Base-by-base conservation (phyloP, 805 yeast species). In the Lachancea fermentati region DNA sequence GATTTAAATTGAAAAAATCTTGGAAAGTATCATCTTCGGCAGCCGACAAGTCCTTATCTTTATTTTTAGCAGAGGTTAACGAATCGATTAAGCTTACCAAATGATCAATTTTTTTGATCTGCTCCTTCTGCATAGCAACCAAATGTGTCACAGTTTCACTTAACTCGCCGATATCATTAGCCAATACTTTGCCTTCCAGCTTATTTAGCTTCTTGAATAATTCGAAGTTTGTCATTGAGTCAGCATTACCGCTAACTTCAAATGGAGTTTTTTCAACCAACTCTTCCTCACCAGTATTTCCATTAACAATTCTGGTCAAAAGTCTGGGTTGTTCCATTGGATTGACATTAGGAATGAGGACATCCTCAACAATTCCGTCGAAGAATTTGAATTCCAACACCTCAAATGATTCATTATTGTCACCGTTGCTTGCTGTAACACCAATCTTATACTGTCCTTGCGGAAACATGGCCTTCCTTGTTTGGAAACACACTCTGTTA, bases 401-500 rank as follows among this genome's bases (percentile, higher is more conserved):
- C 60, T 85, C 94, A 60, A 77, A 81, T 19, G 72, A 71, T 54
- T 83, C 91, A 1, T 53, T 54, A 30, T 63, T 57, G 11, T 60
- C 54, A 4, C 64, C 69, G 22, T 75, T 63, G 14, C 53, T 52
- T 1, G 81, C 84, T 25, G 80, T 65, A 4, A 75, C 62, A 43
- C 87, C 87, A 34, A 82, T 43, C 35, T 62, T 68, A 44, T 73
- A 67, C 25, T 63, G 49, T 1, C 55, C 47, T 4, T 57, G 45
- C 24, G 75, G 75, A 14, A 83, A 54, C 26, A 60, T 54, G 28
- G 83, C 64, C 40, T 74, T 60, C 43, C 75, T 72, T 0, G 88
- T 79, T 58, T 78, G 78, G 60, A 83, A 76, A 54, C 88, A 79
- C 42, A 84, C 67, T 49, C 73, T 76, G 57, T 84, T 84, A 59